A percentile compares a stretch with the other conserved stretches of the same genome.
Conservation (phyloP, 2,329 filamentous ascomycete species). For the Zymoseptoria brevis region DNA sequence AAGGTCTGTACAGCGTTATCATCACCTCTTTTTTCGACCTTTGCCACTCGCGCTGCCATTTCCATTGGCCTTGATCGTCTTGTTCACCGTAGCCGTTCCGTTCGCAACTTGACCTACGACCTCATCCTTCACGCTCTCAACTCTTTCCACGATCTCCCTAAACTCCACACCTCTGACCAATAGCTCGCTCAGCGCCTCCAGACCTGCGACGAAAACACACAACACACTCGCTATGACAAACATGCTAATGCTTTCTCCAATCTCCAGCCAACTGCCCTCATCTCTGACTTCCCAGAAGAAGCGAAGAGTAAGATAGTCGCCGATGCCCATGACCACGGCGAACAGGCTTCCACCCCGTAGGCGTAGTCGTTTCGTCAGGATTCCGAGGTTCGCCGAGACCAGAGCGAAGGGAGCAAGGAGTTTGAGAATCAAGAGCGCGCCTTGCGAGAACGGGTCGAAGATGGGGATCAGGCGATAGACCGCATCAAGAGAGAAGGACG, state of each 20-base stretch:
- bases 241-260: constrained; percentile 92
- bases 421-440: constrained; percentile 77
- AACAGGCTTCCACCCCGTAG: constrained; percentile 85
- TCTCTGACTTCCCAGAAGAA: constrained; percentile 98
- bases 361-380: constrained; percentile 75
- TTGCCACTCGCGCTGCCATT: background rate
- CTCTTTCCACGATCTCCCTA: constrained; percentile 23
- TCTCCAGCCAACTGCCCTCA: constrained; percentile 94
- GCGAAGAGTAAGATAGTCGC: constrained; percentile 83
- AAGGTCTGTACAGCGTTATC: background rate
- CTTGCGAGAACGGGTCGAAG: constrained; percentile 90
- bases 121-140: background rate
- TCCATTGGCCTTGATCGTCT: background rate
- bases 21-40: background rate
- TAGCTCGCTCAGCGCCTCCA: constrained; percentile 78
- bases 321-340: constrained; percentile 87
- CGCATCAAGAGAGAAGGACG: constrained; percentile 86
- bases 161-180: constrained; percentile 77
- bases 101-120: background rate
- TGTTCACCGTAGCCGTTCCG: background rate
- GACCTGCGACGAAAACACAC: constrained; percentile 79
- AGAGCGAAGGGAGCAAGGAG: constrained; percentile 87
- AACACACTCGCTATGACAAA: constrained; percentile 86
- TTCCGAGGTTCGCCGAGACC: constrained; percentile 87
- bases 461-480: constrained; percentile 80